phyloP scores from a whole-genome alignment of 2,329 filamentous ascomycete genomes.

The Apiospora aurea region DNA sequence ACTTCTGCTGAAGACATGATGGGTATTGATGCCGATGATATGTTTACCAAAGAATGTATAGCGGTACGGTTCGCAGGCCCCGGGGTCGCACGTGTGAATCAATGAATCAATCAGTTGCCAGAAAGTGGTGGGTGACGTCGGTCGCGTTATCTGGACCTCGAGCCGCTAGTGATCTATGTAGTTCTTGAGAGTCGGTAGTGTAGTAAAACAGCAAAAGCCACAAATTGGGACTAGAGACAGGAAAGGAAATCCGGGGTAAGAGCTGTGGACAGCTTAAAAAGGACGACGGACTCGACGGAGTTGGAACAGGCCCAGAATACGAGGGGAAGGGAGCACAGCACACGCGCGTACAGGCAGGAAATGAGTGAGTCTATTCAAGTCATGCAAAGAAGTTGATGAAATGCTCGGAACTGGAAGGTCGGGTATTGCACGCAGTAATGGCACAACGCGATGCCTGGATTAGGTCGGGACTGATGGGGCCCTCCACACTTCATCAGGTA shows the following conservation, averaged over 20 bases:
- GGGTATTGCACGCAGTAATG: slow-evolving; percentile 7
- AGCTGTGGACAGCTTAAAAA: not conserved
- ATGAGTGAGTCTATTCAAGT: not conserved
- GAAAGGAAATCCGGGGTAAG: not conserved
- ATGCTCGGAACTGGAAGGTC: not conserved
- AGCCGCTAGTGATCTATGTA: slow-evolving; percentile 2
- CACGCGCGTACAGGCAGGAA: not conserved
- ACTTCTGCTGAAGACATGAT: slow-evolving; percentile 29
- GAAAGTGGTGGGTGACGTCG: slow-evolving; percentile 12
- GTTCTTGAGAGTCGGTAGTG: not conserved
- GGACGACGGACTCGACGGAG: not conserved
- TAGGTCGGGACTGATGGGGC: not conserved
- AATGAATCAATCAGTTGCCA: not conserved
- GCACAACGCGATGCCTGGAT: not conserved
- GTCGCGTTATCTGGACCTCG: not conserved
- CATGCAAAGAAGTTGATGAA: slow-evolving; percentile 10
- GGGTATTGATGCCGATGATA: not conserved
- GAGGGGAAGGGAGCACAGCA: not conserved
- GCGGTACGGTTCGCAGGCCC: not conserved
- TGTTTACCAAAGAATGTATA: not conserved
- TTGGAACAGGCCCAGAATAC: not conserved
- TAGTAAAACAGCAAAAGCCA: slow-evolving; percentile 9
- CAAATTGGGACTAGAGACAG: not conserved
- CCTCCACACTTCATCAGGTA: not conserved
- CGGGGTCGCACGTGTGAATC: not conserved